Conservation (phyloP, 441 rosid species). For the Pelargonium cotyledonis region DNA sequence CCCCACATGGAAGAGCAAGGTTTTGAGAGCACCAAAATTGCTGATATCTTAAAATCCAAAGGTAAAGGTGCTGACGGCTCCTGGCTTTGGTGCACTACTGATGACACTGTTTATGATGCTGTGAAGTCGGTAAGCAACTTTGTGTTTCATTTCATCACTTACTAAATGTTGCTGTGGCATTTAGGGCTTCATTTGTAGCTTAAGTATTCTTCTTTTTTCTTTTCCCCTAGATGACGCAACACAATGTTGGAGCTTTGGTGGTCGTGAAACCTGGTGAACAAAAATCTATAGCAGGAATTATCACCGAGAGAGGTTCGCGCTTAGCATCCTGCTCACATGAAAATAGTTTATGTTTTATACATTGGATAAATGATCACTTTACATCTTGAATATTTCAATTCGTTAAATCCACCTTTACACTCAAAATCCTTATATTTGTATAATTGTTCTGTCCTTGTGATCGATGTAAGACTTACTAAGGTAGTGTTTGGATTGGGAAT, state of each 20-base stretch:
- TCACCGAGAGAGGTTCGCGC: constrained; percentile 83
- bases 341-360: background rate
- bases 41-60: constrained; percentile 66
- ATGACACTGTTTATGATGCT: constrained; percentile 84
- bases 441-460: too few relatives aligned
- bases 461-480: too few relatives aligned
- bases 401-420: background rate
- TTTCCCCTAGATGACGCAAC: constrained; percentile 71
- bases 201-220: constrained; percentile 4
- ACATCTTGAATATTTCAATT: background rate
- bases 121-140: constrained; percentile 66
- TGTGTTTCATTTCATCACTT: background rate
- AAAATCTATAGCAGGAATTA: constrained; percentile 82
- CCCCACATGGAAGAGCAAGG: constrained; percentile 69
- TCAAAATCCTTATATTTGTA: background rate
- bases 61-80: constrained; percentile 91
- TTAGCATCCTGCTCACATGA: background rate
- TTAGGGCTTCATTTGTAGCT: background rate
- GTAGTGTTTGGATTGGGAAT: too few relatives aligned
- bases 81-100: constrained; percentile 97
- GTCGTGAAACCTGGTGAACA: constrained; percentile 88
- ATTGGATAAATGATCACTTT: background rate
- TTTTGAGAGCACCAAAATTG: constrained; percentile 77
- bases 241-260: constrained; percentile 91
- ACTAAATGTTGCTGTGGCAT: background rate